Percentiles rank a stretch among this genome's conserved stretches.
Conservation (phyloP, 1,284 basidiomycete genomes). For the Austroboletus rostrupii region DNA sequence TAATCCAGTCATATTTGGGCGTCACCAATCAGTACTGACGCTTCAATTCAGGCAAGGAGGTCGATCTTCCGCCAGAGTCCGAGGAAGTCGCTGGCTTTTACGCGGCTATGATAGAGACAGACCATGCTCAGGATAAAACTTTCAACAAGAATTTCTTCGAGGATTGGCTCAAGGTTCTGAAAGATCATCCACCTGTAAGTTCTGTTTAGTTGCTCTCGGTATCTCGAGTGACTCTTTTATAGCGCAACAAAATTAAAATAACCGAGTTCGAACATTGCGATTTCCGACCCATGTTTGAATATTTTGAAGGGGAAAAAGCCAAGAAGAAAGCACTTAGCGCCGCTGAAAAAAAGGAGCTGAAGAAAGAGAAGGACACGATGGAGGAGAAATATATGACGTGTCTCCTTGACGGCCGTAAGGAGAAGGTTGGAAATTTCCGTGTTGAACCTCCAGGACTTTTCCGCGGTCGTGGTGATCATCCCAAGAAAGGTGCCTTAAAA, state of each 20-base stretch:
- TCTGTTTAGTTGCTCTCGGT: conserved; percentile 2
- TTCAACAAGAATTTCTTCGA: conserved; percentile 98
- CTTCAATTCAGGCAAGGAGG: conserved; percentile 58
- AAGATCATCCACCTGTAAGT: conserved; percentile 84
- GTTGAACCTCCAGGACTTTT: conserved; percentile 98
- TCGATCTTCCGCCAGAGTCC: conserved; percentile 79
- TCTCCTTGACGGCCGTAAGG: conserved; percentile 89
- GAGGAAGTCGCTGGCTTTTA: conserved; percentile 99
- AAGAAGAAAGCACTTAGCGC: conserved; percentile 86
- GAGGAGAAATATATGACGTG: conserved; percentile 88
- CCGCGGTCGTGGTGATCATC: conserved; percentile 96
- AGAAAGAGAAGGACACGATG: conserved; percentile 78
- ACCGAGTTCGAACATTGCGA: conserved; percentile 82
- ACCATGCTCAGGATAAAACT: conserved; percentile 84
- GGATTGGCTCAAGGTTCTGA: conserved; percentile 80
- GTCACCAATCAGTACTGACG: conserved; percentile 11
- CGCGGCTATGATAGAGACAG: conserved; percentile 88
- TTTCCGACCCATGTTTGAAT: conserved; percentile 91
- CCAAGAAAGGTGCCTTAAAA: conserved; percentile 95
- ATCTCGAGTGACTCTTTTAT: conserved; percentile 9
- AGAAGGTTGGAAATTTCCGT: conserved; percentile 97
- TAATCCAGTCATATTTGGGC: conserved; percentile 14
- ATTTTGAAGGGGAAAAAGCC: conserved; percentile 89
- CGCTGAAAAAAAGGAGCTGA: conserved; percentile 86
- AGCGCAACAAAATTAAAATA: conserved; percentile 77